Evolutionary conservation across 2,329 filamentous ascomycete genomes (phyloP).

Genomic region (Verticillium longisporum): DNA sequence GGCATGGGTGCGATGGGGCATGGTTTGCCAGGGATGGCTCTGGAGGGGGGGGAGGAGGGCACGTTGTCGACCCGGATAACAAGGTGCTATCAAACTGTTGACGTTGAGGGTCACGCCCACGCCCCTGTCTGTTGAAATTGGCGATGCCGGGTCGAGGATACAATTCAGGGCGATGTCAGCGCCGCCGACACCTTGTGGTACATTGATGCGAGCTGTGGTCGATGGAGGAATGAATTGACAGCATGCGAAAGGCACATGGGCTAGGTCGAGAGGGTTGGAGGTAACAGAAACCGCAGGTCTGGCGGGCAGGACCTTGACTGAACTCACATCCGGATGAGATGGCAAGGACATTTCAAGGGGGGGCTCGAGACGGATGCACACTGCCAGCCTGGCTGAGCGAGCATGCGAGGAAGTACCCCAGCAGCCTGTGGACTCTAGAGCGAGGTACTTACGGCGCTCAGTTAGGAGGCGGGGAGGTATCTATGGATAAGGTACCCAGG

Average conservation of each 20-base stretch:
- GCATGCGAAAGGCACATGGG: neutral
- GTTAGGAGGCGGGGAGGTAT: neutral
- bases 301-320: neutral
- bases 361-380: neutral
- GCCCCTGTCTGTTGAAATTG: neutral
- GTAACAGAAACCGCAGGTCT: neutral
- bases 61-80: neutral
- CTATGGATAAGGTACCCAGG: neutral
- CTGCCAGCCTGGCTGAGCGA: neutral
- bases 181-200: neutral
- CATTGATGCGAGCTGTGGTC: neutral
- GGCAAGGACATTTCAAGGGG: neutral
- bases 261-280: neutral
- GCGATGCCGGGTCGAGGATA: neutral
- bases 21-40: conserved; percentile 15
- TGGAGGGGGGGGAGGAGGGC: conserved; percentile 2
- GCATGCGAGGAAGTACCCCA: neutral
- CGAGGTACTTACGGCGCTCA: neutral
- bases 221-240: neutral
- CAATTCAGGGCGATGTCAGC: neutral
- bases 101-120: neutral
- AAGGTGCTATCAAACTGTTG: neutral
- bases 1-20: conserved; percentile 43
- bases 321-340: neutral
- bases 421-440: neutral